Evolutionary conservation across 2,329 filamentous ascomycete genomes (phyloP), one percentile per base, ranked within the genome.

Genomic region (Penicillium sp.): DNA sequence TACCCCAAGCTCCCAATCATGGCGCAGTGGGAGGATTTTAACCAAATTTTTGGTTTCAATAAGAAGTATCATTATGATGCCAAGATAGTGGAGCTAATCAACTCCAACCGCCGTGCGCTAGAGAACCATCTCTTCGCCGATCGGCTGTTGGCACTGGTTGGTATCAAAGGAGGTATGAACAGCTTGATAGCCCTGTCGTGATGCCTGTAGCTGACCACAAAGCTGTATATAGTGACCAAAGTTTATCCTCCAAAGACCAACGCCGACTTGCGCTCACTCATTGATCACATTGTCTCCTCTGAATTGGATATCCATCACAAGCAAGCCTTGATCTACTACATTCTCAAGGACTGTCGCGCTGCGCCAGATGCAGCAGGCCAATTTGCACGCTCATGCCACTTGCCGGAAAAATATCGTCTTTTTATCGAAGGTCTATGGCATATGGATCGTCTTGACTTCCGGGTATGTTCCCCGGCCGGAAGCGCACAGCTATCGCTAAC

Each of bases 361-460:
- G 73, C 75, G 12, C 69, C 77, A 26, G 78, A 82, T 49, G 78
- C 79, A 20, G 78, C 80, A 3, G 73, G 81, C 6, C 79, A 82
- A 33, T 91, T 93, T 63, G 85, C 86, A 15, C 73, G 75, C 41
- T 76, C 76, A 23, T 85, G 85, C 5, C 85, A 87, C 59, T 80
- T 95, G 49, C 89, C 91, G 1, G 80, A 82, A 53, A 90, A 87
- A 62, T 95, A 93, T 71, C 85, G 87, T 72, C 85, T 89, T 44
- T 89, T 92, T 65, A 90, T 94, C 75, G 86, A 89, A 64, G 91
- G 91, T 0, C 76, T 95, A 9, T 95, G 90, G 89, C 80, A 89
- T 65, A 79, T 96, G 70, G 91, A 96, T 68, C 82, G 84, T 42
- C 77, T 85, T 43, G 81, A 90, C 54, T 92, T 90, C 67, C 77